Base-by-base conservation (phyloP, 805 yeast species). In the Ogataea naganishii region DNA sequence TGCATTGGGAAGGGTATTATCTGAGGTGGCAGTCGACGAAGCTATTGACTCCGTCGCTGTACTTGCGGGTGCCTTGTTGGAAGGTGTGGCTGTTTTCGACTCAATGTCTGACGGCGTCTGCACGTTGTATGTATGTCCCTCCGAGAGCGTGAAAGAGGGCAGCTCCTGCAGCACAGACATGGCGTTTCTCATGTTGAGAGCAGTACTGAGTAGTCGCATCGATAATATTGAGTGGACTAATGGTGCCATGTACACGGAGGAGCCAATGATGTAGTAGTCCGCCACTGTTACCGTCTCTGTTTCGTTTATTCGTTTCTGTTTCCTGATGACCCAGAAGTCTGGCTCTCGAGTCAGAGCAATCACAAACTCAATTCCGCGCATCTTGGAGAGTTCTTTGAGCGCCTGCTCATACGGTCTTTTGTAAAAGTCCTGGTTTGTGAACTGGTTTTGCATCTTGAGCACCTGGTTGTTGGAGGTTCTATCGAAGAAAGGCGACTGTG, bases 401-500 rank as follows among this genome's bases (percentile, higher is more conserved):
- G 53, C 35, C 29, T 37, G 14, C 13, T 50, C 48, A 32, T 53
- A 56, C 17, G 57, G 52, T 17, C 48, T 38, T 31, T 45, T 51
- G 32, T 53, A 53, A 24, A 60, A 51, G 34, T 64, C 58, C 13
- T 41, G 32, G 25, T 66, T 72, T 30, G 77, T 80, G 66, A 78
- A 88, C 53, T 88, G 96, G 36, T 80, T 71, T 51, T 92, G 99
- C 98, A 92, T 92, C 54, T 82, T 82, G 25, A 94, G 69, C 18
- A 84, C 92, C 57, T 89, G 97, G 53, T 92, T 92, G 55, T 86
- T 92, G 26, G 96, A 81, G 1, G 94, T 75, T 41, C 96, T 69
- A 51, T 89, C 96, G 51, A 82, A 92, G 58, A 89, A 94, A 2
- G 99, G 98, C 3, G 95, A 83, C 43, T 84, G 83, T 4, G 96